These are phyloP conservation scores for Cymbopogon flexuosus DNA, from an alignment of 202 grass and related monocot species.

Conservation along the genomic window DNA sequence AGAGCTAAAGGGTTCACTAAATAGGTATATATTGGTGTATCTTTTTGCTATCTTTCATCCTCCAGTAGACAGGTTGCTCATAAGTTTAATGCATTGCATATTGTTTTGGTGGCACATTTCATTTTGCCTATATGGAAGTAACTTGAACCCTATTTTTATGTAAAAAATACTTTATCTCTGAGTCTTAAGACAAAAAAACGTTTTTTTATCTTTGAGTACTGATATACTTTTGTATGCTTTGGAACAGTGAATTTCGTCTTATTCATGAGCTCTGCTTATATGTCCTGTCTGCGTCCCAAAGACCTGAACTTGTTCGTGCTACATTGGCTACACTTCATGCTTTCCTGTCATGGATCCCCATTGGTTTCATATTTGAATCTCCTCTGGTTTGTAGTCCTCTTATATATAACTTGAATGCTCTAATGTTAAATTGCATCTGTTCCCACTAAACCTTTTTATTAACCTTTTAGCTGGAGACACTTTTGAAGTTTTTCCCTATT, in stretches of 20 bases:
- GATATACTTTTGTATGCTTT: conserved; percentile 8
- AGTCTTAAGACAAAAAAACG: background rate
- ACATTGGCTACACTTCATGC: conserved; percentile 91
- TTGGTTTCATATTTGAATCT: conserved; percentile 93
- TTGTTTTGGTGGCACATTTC: background rate
- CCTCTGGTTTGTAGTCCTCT: conserved; percentile 55
- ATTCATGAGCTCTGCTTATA: conserved; percentile 95
- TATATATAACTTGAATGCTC: background rate
- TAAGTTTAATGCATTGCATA: background rate
- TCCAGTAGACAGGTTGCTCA: background rate
- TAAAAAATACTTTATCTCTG: background rate
- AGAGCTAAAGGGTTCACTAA: conserved; percentile 86
- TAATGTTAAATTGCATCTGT: conserved; percentile 8
- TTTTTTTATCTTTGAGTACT: background rate
- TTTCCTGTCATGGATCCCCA: conserved; percentile 94
- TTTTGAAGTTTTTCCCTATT: conserved; percentile 81
- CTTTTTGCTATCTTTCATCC: background rate
- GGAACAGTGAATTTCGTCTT: conserved; percentile 81
- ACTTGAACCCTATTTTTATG: background rate
- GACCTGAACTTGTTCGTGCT: conserved; percentile 71
- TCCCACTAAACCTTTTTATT: conserved; percentile 16
- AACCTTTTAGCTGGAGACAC: conserved; percentile 71
- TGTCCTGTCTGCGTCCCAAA: conserved; percentile 76
- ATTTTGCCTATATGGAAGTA: background rate
- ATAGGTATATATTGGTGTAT: conserved; percentile 41